Evolutionary conservation across 768 basidiomycete species (phyloP).

Genomic region (Chalciporus sphaerocephalus): DNA sequence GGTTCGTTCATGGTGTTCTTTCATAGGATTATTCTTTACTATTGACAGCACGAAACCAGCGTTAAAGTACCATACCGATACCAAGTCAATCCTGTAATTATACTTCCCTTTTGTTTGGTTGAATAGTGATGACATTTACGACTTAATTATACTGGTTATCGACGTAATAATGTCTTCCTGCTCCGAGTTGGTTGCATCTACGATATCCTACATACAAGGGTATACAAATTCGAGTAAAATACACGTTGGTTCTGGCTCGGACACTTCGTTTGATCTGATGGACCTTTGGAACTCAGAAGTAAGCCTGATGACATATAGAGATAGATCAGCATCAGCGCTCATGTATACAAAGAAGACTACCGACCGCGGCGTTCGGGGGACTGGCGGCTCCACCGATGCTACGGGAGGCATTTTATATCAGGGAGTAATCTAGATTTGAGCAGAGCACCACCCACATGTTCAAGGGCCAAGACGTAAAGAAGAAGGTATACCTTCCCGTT

Average conservation of each 20-base stretch:
- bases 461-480: conserved; percentile 73
- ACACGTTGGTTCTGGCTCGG: not conserved
- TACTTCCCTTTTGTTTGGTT: conserved; percentile 12
- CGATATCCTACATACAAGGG: not conserved
- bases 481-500: conserved; percentile 63
- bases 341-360: conserved; percentile 16
- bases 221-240: not conserved
- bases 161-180: conserved; percentile 15
- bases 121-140: conserved; percentile 20
- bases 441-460: conserved; percentile 49
- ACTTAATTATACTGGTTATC: conserved; percentile 24
- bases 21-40: conserved; percentile 35
- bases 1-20: conserved; percentile 18
- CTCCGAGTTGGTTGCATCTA: not conserved
- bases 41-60: conserved; percentile 25
- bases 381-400: conserved; percentile 65
- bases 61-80: conserved; percentile 23
- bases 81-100: conserved; percentile 28
- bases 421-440: conserved; percentile 3
- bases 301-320: conserved; percentile 15
- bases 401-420: conserved; percentile 2
- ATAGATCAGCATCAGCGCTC: not conserved
- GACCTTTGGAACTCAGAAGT: conserved; percentile 21
- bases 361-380: conserved; percentile 67
- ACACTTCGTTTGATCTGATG: not conserved